Evolutionary conservation across 1,284 basidiomycete genomes (phyloP).

Genomic region (Cerrena zonata): DNA sequence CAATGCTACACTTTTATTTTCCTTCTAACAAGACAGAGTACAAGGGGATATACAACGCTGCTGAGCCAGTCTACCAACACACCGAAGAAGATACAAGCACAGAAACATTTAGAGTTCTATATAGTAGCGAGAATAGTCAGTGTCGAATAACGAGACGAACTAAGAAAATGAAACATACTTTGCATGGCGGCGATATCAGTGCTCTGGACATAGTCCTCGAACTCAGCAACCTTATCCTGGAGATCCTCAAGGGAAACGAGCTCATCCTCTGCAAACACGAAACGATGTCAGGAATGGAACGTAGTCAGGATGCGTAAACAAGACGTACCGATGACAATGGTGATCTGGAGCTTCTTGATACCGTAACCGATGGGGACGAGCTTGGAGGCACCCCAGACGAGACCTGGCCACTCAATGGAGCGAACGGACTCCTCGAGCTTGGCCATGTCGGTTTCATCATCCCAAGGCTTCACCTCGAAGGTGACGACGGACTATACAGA

Average conservation of each 20-base stretch:
- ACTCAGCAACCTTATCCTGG: slow-evolving; percentile 82
- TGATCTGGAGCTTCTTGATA: slow-evolving; percentile 90
- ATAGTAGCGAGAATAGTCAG: not conserved
- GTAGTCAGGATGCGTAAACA: slow-evolving; percentile 1
- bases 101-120: not conserved
- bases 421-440: slow-evolving; percentile 81
- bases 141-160: not conserved
- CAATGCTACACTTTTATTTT: too few species aligned
- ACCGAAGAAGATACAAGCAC: not conserved
- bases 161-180: slow-evolving; percentile 46
- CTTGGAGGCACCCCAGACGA: slow-evolving; percentile 91
- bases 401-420: slow-evolving; percentile 83
- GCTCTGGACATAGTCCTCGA: slow-evolving; percentile 96
- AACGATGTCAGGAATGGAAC: slow-evolving; percentile 5
- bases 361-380: slow-evolving; percentile 93
- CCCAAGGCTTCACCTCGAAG: slow-evolving; percentile 97
- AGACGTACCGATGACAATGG: slow-evolving; percentile 83
- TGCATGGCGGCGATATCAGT: slow-evolving; percentile 88
- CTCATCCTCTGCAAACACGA: slow-evolving; percentile 71
- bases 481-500: slow-evolving; percentile 81
- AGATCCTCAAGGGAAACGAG: slow-evolving; percentile 92
- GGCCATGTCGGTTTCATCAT: slow-evolving; percentile 97
- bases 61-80: too few species aligned
- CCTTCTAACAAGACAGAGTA: too few species aligned
- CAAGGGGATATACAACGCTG: too few species aligned